Base-by-base conservation (phyloP, 192 early-diverging fungal genomes). In the Backusella parvicylindrica region DNA sequence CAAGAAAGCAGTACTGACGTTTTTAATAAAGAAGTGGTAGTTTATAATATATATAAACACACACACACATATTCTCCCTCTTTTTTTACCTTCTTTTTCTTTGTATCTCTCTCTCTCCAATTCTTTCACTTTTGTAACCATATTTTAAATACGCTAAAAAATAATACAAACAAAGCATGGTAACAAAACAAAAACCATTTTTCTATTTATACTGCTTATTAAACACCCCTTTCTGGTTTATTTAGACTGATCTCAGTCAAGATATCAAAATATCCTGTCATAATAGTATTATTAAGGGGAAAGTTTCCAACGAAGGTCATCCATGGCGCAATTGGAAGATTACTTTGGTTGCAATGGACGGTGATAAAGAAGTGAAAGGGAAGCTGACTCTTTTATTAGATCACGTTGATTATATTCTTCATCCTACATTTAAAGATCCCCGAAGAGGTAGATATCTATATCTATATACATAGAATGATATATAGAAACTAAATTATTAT, bases 301-400 rank as follows among this genome's bases (percentile, higher is more conserved):
- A 36, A 63, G 15, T 38, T 2, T 33, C 67, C 21, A 31, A 13
- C 16, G 75, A 83, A 53, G 84, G 82, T 6, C 77, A 75, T 60
- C 76, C 80, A 11, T 80, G 78, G 76, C 77, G 86, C 26, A 80
- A 81, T 35, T 87, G 86, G 86, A 80, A 83, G 64, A 82, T 87
- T 28, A 72, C 82, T 0, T 60, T 87, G 15, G 75, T 80, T 60
- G 84, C 84, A 2, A 69, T 84, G 30, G 77, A 85, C 68, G 82
- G 75, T 74, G 32, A 79, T 49, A 37, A 80, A 84, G 64, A 81
- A 79, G 68, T 70, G 69, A 30, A 74, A 36, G 41, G 30, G 69
- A 68, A 83, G 72, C 21, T 87, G 74, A 47, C 75, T 6, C 31
- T 40, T 31, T 60, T 76, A 28, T 28, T 87, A 33, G 84, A 85